Percentiles rank a stretch among this genome's conserved stretches.
These are phyloP conservation scores for Trichoderma guizhouense DNA, from an alignment of 2,329 filamentous ascomycete species.

Conservation along the genomic window DNA sequence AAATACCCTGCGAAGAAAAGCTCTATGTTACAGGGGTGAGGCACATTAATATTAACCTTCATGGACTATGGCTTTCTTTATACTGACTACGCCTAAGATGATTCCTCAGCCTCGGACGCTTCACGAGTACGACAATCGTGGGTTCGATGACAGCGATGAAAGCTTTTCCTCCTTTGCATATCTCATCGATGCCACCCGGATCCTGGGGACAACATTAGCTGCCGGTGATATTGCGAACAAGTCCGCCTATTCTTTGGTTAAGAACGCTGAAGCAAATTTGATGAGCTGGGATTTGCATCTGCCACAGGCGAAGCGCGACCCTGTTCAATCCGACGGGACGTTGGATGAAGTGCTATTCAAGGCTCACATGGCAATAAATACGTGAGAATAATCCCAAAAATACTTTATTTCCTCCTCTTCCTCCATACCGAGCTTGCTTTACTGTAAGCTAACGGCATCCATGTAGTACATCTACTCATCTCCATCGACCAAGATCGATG, in stretches of 20 bases:
- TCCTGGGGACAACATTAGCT: slow-evolving; percentile 56
- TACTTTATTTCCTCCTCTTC: not conserved
- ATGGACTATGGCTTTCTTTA: not conserved
- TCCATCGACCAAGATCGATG: slow-evolving; percentile 21
- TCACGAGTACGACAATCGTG: slow-evolving; percentile 66
- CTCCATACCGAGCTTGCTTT: no score
- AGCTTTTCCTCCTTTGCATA: slow-evolving; percentile 76
- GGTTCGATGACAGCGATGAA: slow-evolving; percentile 62
- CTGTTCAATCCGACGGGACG: slow-evolving; percentile 61
- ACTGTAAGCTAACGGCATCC: not conserved
- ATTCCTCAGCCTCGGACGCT: slow-evolving; percentile 48
- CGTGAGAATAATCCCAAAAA: slow-evolving; percentile 29
- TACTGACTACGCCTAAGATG: not conserved
- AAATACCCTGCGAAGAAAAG: slow-evolving; percentile 70
- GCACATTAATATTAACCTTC: slow-evolving; percentile 20
- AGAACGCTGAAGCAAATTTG: slow-evolving; percentile 38
- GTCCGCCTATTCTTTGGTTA: slow-evolving; percentile 25
- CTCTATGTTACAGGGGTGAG: slow-evolving; percentile 54
- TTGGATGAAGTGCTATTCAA: slow-evolving; percentile 79
- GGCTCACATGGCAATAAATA: slow-evolving; percentile 66
- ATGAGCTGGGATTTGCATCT: slow-evolving; percentile 74
- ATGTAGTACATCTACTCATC: slow-evolving; percentile 19
- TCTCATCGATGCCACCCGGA: slow-evolving; percentile 70
- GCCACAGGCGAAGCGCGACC: slow-evolving; percentile 62
- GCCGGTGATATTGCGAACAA: slow-evolving; percentile 41